Base-by-base conservation (phyloP, 768 basidiomycete species). In the Goffeauzyma gilvescens region DNA sequence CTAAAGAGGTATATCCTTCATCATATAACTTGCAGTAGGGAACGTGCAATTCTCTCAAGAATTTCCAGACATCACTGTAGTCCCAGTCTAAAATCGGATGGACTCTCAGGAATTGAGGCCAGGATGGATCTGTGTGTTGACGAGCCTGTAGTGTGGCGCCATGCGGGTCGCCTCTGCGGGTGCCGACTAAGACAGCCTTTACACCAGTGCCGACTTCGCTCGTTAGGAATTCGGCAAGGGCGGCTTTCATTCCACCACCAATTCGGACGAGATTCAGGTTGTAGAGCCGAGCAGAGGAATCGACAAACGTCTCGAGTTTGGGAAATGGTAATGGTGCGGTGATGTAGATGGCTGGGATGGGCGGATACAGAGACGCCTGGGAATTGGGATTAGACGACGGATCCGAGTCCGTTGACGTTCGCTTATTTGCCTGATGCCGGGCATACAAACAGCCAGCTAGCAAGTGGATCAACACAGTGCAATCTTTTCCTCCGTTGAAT, bases 401-500 rank as follows among this genome's bases (percentile, higher is more conserved):
- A 33, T 23, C 8, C 38, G 38, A 35, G 6, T 32, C 39, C 15
- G 35, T 22, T 26, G 42, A 8, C 10, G 38, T 27, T 22, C 10
- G 8, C 12, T 35, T 24, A 10, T 18, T 18, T 2, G 32, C 9
- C n/a, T 37, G 42, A 35, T 53, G 51, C 13, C 60, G 49, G 6
- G 51, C 47, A 34, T 49, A 75, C 17, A 90, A 64, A 5, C 73
- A 77, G 0, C 76, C 84, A 5, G 78, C 79, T 44, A 79, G 79
- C 25, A 96, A 73, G 59, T 93, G 87, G 9, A 96, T 69, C 20
- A 96, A 72, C n/a, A 93, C 86, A 4, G 89, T 96, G 58, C 93
- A 98, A 59, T 98, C 93, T 63, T 98, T 98, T 40, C 93, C 93
- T 8, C 93, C 93, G 52, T 96, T 98, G 68, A 95, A 98, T 64